Evolutionary conservation across 1,284 basidiomycete genomes (phyloP), one percentile per base, ranked within the genome.

Genomic region (Moesziomyces sp.): DNA sequence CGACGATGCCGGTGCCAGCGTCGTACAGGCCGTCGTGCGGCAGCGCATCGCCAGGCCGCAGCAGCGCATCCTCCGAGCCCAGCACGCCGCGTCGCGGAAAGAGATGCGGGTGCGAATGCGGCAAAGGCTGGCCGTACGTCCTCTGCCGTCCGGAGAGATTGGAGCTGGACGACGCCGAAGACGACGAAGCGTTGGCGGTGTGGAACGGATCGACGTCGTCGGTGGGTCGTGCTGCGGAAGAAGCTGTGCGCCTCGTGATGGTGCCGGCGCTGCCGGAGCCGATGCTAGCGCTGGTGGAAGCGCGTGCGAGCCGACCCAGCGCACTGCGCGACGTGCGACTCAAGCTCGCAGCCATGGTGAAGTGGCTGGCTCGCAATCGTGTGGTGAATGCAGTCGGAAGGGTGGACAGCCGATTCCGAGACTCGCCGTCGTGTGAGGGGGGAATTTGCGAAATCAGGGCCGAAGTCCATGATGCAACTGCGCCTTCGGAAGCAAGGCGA

Each of bases 41-140:
- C 6, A 58, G 40, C 7, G 46, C 23, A 30, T 64, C 53, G 18
- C 59, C 57, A 1, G 69, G 52, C 9, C 52, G 66, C 2, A 61
- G 66, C 6, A 65, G 28, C 14, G 75, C 69, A 55, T 71, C 69
- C 46, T 79, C 75, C 23, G 65, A 59, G 28, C 71, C 73, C 6
- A 59, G 52, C 4, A 54, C n/a, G 58, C 64, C 66, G 50, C 88
- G 73, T 7, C 64, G 55, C 0, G 82, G 79, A 88, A 90, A 80
- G 35, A 95, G 87, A 84, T 94, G 92, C 2, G 92, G 91, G 83
- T 95, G 93, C 0, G 92, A 92, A 46, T 86, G 85, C 13, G 87
- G 88, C 11, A 91, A 85, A 0, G 93, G 92, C 84, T 95, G 93
- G 0, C 93, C 93, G 78, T 74, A 74, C 3, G 52, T 63, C n/a